Percentiles rank a stretch among this genome's conserved stretches.
phyloP scores from a whole-genome alignment of 1,284 basidiomycete species.

The Coriolopsis trogii region DNA sequence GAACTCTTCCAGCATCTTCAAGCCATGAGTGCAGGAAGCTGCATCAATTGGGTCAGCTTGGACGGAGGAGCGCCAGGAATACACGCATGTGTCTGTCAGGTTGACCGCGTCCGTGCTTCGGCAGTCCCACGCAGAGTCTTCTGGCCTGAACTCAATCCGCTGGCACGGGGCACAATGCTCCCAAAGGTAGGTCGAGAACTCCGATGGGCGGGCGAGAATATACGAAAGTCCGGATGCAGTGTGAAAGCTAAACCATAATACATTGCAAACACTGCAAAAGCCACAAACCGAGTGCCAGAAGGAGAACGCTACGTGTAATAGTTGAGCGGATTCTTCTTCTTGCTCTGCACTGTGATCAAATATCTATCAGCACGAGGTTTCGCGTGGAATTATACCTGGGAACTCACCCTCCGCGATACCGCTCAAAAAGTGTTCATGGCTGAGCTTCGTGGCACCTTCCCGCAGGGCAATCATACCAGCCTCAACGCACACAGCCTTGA shows the following conservation, averaged over 20 bases:
- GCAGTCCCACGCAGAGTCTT: constrained; percentile 15
- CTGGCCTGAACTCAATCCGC: constrained; percentile 20
- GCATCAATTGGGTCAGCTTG: not conserved
- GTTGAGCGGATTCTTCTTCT: constrained; percentile 95
- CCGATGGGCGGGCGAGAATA: constrained; percentile 11
- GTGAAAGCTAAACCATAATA: constrained; percentile 17
- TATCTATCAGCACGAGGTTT: not conserved
- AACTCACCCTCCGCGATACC: constrained; percentile 87
- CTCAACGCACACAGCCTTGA: constrained; percentile 95
- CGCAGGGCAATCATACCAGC: constrained; percentile 98
- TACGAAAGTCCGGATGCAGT: constrained; percentile 14
- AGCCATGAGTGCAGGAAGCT: not conserved
- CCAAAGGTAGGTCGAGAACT: not conserved
- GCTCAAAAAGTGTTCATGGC: constrained; percentile 92
- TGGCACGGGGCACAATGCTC: constrained; percentile 8
- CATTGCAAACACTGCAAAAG: constrained; percentile 15
- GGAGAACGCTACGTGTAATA: constrained; percentile 73
- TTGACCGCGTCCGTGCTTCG: not conserved
- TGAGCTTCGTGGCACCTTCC: constrained; percentile 89
- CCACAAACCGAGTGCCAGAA: constrained; percentile 14
- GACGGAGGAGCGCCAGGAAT: not conserved
- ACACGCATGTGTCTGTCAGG: constrained; percentile 1
- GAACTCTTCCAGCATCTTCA: too few species aligned
- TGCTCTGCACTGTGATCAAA: constrained; percentile 75
- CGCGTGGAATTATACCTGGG: not conserved